Percentiles rank a stretch among this genome's conserved stretches.
These are phyloP conservation scores for Blastobotrys ciferrii DNA, from an alignment of 1,139 yeast genomes.

Conservation along the genomic window DNA sequence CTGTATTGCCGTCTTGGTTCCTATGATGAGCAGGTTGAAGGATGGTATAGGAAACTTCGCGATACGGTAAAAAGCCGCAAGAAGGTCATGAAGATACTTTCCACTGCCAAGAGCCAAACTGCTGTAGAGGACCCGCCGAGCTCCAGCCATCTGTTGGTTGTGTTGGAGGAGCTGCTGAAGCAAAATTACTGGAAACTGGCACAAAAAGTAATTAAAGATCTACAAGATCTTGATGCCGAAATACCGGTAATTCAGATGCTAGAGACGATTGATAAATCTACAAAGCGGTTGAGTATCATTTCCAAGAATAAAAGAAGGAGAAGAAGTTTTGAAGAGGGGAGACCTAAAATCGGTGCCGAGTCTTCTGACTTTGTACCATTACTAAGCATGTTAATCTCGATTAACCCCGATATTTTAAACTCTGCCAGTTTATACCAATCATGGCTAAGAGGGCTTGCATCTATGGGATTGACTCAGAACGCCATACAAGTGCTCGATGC, in stretches of 20 bases:
- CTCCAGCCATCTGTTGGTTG: constrained; percentile 3
- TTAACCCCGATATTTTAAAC: constrained; percentile 28
- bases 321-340: neutral
- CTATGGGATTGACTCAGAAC: constrained; percentile 24
- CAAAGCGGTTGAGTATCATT: constrained; percentile 9
- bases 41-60: constrained; percentile 26
- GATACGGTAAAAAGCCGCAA: constrained; percentile 12
- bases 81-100: constrained; percentile 20
- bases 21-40: constrained; percentile 13
- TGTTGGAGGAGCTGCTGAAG: constrained; percentile 18
- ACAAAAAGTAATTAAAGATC: constrained; percentile 18
- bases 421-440: constrained; percentile 27
- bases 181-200: constrained; percentile 22
- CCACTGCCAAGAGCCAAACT: constrained; percentile 21
- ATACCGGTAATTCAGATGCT: constrained; percentile 23
- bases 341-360: neutral
- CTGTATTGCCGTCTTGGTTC: constrained; percentile 22
- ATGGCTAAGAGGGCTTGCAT: constrained; percentile 32
- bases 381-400: constrained; percentile 20
- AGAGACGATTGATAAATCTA: constrained; percentile 20
- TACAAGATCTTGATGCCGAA: constrained; percentile 21
- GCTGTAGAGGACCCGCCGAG: constrained; percentile 19
- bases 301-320: neutral
- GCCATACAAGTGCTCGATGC: constrained; percentile 29
- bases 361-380: constrained; percentile 18